Evolutionary conservation across 805 yeast species (phyloP), one percentile per base, ranked within the genome.

Genomic region (Cyberlindnera galapagoensis): DNA sequence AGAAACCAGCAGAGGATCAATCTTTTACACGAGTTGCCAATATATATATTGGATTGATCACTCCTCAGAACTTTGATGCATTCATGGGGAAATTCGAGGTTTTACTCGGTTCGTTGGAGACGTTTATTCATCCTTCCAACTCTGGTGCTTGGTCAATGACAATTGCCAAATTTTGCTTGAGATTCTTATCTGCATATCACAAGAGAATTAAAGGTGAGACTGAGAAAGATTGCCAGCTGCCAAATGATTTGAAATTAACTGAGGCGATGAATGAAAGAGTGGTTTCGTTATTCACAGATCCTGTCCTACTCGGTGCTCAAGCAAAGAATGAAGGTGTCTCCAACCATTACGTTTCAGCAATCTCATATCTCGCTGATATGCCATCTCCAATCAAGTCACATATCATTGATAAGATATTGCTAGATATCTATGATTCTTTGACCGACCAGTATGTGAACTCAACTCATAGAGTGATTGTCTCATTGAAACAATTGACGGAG

Each of bases 61-160:
- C 69, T 13, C 80, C 84, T 0, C 56, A 66, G 4, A 44, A 52
- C 22, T 61, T 66, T 9, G 67, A 56, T 2, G 63, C 52, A 13
- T 64, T 77, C 15, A 52, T 80, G 43, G 71, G 65, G 12, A 62
- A 68, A 30, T 47, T 88, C 5, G 61, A 63, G 15, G 66, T 74
- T 0, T 60, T 83, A 18, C 45, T 81, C n/a, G 75, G 76, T 33
- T 75, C 94, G 0, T 62, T 87, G 6, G 80, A 74, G 40, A 83
- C 95, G 13, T 84, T 80, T 56, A 78, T 77, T 4, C 97, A 92
- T 54, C 98, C 98, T 6, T 87, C 97, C 0, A 88, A 88, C 53
- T 56, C 67, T n/a, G 97, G 96, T 0, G 68, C 69, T n/a, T 88
- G 97, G 97, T 71, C 94, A 1, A 57, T 69, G 18, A 62, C 78